Base-by-base conservation (phyloP, 2,329 filamentous ascomycete species). In the Arthroderma uncinatum region DNA sequence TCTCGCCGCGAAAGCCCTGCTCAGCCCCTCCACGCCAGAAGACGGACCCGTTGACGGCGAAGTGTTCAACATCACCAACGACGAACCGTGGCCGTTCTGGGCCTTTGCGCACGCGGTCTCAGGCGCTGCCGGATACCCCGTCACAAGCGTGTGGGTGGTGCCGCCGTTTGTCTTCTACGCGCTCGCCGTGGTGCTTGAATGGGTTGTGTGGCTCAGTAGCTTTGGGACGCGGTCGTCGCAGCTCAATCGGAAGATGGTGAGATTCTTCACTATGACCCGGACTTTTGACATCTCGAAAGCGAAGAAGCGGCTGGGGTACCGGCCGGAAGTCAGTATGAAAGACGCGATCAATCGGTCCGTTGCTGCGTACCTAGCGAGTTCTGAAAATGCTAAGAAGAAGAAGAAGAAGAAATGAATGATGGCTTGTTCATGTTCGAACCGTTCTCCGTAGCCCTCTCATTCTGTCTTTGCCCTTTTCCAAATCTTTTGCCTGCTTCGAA, bases 1-100 rank as follows among this genome's bases (percentile, higher is more conserved):
- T 28, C 83, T 93, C 57, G 87, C 88, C 40, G 80, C 84, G 10
- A 78, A 78, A 56, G 84, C 84, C 58, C 81, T 92, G 37, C 78
- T 89, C 44, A 73, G 76, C 58, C 81, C 81, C 0, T 70, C 74
- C 58, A 30, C 36, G 60, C 44, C 70, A 73, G 40, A 19, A 9
- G 73, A 81, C 71, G 82, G 86, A 72, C 78, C 76, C 60, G 81
- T 87, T 55, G 85, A 88, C 68, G 89, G 89, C 58, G 82, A 93
- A 70, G 82, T 82, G 57, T 89, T 94, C 73, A 81, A 93, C 73
- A 80, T 94, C 64, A 89, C 87, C 55, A 94, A 95, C 71, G 85
- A 86, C 71, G 76, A 81, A 65, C 89, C 89, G 12, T 77, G 89
- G n/a, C 88, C 88, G 68, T 89, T 92, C 70, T 90, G 89, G 81